Evolutionary conservation across 768 basidiomycete genomes (phyloP).

Genomic region (Kwoniella sp.): DNA sequence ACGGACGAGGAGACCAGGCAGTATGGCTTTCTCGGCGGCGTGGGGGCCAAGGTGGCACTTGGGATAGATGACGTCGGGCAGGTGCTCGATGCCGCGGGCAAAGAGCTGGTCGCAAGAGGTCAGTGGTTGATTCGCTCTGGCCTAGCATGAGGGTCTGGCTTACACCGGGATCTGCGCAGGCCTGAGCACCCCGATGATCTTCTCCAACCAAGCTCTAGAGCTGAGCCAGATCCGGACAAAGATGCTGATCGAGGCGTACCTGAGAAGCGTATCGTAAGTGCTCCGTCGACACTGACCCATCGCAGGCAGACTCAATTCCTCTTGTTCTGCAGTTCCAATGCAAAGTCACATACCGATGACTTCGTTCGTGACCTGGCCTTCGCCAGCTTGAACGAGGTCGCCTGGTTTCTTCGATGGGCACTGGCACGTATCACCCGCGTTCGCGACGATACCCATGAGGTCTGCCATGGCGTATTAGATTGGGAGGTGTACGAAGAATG

Average conservation of each 20-base stretch:
- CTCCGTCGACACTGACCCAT: neutral
- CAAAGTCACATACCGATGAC: neutral
- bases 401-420: slow-evolving; percentile 89
- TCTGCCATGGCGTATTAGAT: slow-evolving; percentile 62
- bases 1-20: slow-evolving; percentile 22
- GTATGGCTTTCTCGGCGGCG: slow-evolving; percentile 39
- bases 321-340: slow-evolving; percentile 3
- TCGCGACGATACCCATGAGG: slow-evolving; percentile 44
- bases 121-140: slow-evolving; percentile 6
- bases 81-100: slow-evolving; percentile 32
- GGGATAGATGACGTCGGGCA: slow-evolving; percentile 35
- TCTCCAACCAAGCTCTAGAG: slow-evolving; percentile 82
- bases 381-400: slow-evolving; percentile 80
- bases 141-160: neutral
- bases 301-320: neutral
- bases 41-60: slow-evolving; percentile 23
- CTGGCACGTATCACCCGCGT: slow-evolving; percentile 72
- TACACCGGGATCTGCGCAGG: slow-evolving; percentile 44
- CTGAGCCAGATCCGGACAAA: slow-evolving; percentile 69
- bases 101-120: slow-evolving; percentile 37
- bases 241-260: slow-evolving; percentile 72
- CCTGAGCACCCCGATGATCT: slow-evolving; percentile 83
- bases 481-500: slow-evolving; percentile 82
- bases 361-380: slow-evolving; percentile 65
- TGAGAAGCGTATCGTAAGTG: slow-evolving; percentile 51